Evolutionary conservation across 1,284 basidiomycete species (phyloP), one percentile per base, ranked within the genome.

Genomic region (Boletus mariae): DNA sequence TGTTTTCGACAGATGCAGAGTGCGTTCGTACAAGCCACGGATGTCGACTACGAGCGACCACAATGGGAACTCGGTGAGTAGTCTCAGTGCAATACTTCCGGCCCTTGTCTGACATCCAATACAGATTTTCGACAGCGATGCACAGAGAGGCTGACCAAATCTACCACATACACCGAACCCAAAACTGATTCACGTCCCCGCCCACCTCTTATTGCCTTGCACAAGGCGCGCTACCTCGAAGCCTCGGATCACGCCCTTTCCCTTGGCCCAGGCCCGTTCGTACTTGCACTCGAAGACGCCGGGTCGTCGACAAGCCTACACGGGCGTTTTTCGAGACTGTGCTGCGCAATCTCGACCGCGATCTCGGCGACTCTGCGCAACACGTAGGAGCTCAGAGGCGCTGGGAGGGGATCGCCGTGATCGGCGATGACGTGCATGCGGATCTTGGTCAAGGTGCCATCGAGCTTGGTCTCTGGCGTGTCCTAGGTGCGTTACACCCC

Each of bases 251-350:
- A 74, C 0, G 71, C 71, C 2, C 72, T 88, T 5, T 83, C 81
- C 1, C 72, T 90, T 12, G 87, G 87, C 1, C 82, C 1, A 0
- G 87, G 87, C 1, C 83, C 85, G 0, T 90, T 89, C 60, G 79
- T 90, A 5, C 63, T 72, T 1, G 84, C 83, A 0, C 73, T 90
- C 6, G 87, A 89, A 60, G 67, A 72, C 20, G 84, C 84, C 0
- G 59, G 34, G 72, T 83, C 9, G 77, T 89, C 6, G 87, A 88
- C 4, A 90, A 90, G 63, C 87, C 87, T 0, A 77, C 74, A 0
- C 70, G 69, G 17, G 60, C 67, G 1, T 89, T 89, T 63, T 89
- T 85, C 58, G 71, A 84, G 58, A 69, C 78, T 4, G 82, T 81
- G 6, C 71, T 90, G 41, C 63, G 64, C 29, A 75, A 78, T 59